Percentiles rank a stretch among this genome's conserved stretches.
Evolutionary conservation across 495 filamentous ascomycete genomes (phyloP).

Genomic region (Hyaloscypha finlandica): DNA sequence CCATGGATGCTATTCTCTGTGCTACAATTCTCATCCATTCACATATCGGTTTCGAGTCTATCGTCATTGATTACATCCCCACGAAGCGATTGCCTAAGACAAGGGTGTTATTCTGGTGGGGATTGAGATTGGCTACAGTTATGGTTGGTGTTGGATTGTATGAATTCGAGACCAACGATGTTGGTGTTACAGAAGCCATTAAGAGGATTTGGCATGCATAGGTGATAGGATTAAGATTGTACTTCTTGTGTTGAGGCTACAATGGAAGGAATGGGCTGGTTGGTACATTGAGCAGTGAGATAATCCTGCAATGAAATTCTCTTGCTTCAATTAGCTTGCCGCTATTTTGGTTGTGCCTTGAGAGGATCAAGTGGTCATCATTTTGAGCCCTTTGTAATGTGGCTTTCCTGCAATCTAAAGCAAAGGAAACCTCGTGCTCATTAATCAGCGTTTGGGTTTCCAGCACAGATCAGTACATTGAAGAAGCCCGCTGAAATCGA

Average conservation of each 20-base stretch:
- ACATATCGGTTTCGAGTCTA: slow-evolving; percentile 88
- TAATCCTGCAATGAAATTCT: slow-evolving; percentile 12
- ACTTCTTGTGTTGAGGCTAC: slow-evolving; percentile 14
- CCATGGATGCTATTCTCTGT: slow-evolving; percentile 83
- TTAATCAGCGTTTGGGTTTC: too few relatives aligned
- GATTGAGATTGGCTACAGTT: slow-evolving; percentile 74
- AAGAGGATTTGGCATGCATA: slow-evolving; percentile 83
- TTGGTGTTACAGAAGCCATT: slow-evolving; percentile 86
- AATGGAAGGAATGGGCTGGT: neutral
- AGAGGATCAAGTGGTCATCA: neutral
- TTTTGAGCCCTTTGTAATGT: neutral
- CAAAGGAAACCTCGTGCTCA: too few relatives aligned
- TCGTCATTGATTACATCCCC: slow-evolving; percentile 92
- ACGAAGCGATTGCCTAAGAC: slow-evolving; percentile 65
- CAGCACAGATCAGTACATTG: too few relatives aligned
- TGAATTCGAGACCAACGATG: slow-evolving; percentile 99
- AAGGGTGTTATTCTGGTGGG: slow-evolving; percentile 67
- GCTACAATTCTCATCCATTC: slow-evolving; percentile 85
- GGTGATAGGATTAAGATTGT: slow-evolving; percentile 15
- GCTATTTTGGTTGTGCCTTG: neutral
- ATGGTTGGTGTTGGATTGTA: slow-evolving; percentile 87
- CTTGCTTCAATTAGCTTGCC: neutral
- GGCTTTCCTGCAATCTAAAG: neutral
- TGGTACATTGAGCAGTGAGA: neutral
- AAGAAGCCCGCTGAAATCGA: too few relatives aligned